These are phyloP conservation scores for Cercospora sp. DNA, from an alignment of 2,329 filamentous ascomycete species.

Conservation along the genomic window DNA sequence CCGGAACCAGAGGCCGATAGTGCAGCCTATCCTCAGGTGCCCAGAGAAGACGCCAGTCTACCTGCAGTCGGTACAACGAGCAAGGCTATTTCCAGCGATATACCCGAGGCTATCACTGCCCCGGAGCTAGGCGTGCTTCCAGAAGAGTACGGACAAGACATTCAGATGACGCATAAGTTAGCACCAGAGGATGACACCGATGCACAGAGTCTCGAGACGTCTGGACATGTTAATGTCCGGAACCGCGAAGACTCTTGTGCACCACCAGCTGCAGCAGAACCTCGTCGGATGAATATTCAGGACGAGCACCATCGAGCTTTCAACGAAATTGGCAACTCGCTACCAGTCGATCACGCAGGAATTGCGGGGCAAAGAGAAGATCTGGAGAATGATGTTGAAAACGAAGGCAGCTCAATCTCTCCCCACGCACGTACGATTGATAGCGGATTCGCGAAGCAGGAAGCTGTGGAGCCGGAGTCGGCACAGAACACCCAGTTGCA, in stretches of 20 bases:
- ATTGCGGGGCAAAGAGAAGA: background rate
- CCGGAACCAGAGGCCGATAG: background rate
- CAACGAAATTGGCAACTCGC: background rate
- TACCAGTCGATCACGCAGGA: background rate
- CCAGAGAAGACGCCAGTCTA: background rate
- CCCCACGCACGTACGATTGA: background rate
- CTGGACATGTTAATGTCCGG: background rate
- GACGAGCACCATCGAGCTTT: background rate
- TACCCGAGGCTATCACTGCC: background rate
- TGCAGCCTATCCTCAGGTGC: background rate
- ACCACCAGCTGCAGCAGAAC: background rate
- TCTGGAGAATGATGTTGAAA: background rate
- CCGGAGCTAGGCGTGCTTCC: background rate
- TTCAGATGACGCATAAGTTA: background rate
- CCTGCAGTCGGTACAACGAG: background rate
- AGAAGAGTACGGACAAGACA: slow-evolving; percentile 1
- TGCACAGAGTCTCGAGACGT: too few relatives aligned
- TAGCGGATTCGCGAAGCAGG: background rate
- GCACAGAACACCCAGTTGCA: background rate
- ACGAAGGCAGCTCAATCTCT: background rate
- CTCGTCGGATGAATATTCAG: background rate
- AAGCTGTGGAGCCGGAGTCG: background rate
- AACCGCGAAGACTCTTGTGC: background rate
- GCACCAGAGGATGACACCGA: background rate
- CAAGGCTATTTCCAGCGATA: background rate